Conservation (phyloP, 2,329 filamentous ascomycete genomes). For the Fusarium floridanum region DNA sequence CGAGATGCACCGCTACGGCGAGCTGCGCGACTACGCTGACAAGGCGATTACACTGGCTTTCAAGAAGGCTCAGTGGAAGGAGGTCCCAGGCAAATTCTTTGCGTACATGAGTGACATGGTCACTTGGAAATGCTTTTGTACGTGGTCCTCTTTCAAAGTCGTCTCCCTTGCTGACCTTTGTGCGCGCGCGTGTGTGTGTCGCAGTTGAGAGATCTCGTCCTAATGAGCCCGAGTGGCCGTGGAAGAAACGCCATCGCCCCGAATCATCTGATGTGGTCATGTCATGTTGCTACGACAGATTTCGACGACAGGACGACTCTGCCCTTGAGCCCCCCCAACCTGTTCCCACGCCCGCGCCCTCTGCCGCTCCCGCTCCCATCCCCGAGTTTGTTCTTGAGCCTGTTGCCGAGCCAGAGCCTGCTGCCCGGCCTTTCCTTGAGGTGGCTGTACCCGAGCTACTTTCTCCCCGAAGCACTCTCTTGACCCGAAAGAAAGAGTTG, state of each 20-base stretch:
- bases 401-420: neutral
- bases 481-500: neutral
- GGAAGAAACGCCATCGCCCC: neutral
- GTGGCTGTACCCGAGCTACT: neutral
- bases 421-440: neutral
- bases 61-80: neutral
- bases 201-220: conserved; percentile 6
- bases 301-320: neutral
- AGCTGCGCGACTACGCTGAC: neutral
- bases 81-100: conserved; percentile 4
- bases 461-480: neutral
- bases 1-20: neutral
- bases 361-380: neutral
- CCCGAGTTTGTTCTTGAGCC: neutral
- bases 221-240: neutral
- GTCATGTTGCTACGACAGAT: neutral
- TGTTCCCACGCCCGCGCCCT: neutral
- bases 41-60: neutral
- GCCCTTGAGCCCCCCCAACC: neutral
- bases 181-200: neutral
- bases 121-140: conserved; percentile 11
- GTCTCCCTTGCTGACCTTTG: neutral
- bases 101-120: conserved; percentile 1
- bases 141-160: neutral
- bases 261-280: neutral